Base-by-base conservation (phyloP, 2,329 filamentous ascomycete genomes). In the Xylaria sp. region DNA sequence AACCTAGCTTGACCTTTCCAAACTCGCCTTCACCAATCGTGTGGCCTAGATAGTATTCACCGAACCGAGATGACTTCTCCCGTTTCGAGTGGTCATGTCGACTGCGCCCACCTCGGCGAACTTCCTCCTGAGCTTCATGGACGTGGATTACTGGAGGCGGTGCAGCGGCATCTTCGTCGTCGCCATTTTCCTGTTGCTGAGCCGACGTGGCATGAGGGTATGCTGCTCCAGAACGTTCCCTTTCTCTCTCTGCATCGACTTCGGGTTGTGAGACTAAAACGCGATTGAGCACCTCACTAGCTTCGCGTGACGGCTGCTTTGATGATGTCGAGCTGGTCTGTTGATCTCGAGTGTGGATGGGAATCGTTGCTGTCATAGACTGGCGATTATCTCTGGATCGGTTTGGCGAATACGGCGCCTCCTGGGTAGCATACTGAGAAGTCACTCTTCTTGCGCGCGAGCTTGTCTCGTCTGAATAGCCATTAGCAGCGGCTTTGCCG, bases 1-100 rank as follows among this genome's bases (percentile, higher is more conserved):
- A 99, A 30, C 94, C 94, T 71, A 97, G 86, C 76, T 97, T 97
- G 69, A 99, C 94, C 74, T 99, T 99, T 66, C 94, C 94, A 73
- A 99, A 99, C 75, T 99, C 94, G 63, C 94, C 94, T 78, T 99
- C 94, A 54, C 94, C 94, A 54, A 99, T 88, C 2, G 93, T 97
- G 74, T 96, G 93, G 42, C 94, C 94, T 2, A 99, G 82, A 62
- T 96, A 91, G 75, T 97, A 99, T 64, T 97, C 92, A 61, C 93
- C 93, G 72, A 99, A 97, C 66, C 91, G 92, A 48, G 89, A 92
- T 65, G 89, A 85, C 78, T 95, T 96, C 67, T 86, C 80, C 44
- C 77, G 72, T 64, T 80, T 82, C 0, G 76, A 75, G 69, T 86
- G 82, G 63, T 88, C 84, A 62, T 87, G 84, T 42, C 85, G 76